Evolutionary conservation across 345 rosid genomes (phyloP), one percentile per base, ranked within the genome.

Genomic region (Toxicodendron radicans): DNA sequence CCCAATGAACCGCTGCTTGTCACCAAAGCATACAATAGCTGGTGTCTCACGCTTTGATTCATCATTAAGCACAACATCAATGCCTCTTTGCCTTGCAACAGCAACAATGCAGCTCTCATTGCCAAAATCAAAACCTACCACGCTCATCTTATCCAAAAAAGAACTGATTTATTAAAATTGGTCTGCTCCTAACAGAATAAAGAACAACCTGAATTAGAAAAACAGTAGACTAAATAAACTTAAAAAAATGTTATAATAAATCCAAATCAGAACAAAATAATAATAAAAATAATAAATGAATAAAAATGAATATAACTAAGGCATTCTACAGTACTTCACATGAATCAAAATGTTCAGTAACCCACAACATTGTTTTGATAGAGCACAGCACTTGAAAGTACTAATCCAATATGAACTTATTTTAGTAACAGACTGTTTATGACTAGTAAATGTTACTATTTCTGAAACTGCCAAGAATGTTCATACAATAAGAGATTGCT

Each of bases 1-100:
- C 23, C 99, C 99, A 23, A 95, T 90, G 76, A 91, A 95, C 54
- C 98, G 84, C 82, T 95, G 99, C 78, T 95, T 95, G 59, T 95
- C 99, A 9, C 98, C 99, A 52, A 95, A 95, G 83, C 98, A 95
- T 2, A 95, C 97, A 65, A 95, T 76, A 23, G 99, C 87, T 0
- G 99, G 99, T 43, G 99, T 95, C 83, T 95, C 98, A 7, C 99
- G 99, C 78, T 95, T 95, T 0, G 99, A 95, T 76, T 95, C 99
- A 83, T 95, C 97, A 54, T 95, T 95, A 57, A 95, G 98, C 72
- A 95, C 99, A 3, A 95, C 99, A 70, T 95, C 99, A 56, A 95
- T 95, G 58, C 99, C 98, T 78, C 99, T 89, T 75, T 95, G 99
- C 84, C 99, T 87, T 0, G 99, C 99, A 72, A 95, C 99, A 46